Evolutionary conservation across 352 stramenopile species (phyloP), one percentile per base, ranked within the genome.

Genomic region (Peronosclerospora sorghi): DNA sequence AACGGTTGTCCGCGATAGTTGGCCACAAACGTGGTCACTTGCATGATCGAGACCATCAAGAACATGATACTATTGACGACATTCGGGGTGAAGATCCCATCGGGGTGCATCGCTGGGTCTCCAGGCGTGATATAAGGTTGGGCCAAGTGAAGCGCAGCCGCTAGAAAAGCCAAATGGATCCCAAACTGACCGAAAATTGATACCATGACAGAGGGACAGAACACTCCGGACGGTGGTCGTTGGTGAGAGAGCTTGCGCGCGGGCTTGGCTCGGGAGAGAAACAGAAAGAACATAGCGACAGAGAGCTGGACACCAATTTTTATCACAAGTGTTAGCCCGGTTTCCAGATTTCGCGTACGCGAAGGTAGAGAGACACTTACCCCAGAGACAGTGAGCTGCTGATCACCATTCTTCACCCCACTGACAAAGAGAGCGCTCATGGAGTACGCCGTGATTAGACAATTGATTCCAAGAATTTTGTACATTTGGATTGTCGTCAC

Each of bases 1-100:
- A 98, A 99, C n/a, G 96, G 96, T 42, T 92, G 77, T 9, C 96
- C 96, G 55, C 90, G 80, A 73, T 99, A 99, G 65, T 99, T 99
- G 5, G 97, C 91, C 5, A 91, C 74, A 54, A 98, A 99, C 2
- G 97, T 97, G 59, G 96, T 99, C 13, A 98, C 78, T 32, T 81
- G 86, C 62, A 92, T 83, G 42, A 96, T 66, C 17, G 86, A 80
- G 38, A 83, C 97, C 41, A 99, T 68, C 8, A 99, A 62, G 68
- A 98, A 99, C 41, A 98, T 96, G 19, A 96, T 94, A 10, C 90
- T 97, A 55, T 98, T 99, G 58, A 99, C 87, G 5, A 97, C 83
- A 58, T 98, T 99, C 2, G 96, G 95, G 45, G 92, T 87, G 65
- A 99, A 99, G 15, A 93, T 79, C 29, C 85, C 92, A 26, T 95